Conservation (phyloP, 129 eudicot species). For the Lactuca saligna region DNA sequence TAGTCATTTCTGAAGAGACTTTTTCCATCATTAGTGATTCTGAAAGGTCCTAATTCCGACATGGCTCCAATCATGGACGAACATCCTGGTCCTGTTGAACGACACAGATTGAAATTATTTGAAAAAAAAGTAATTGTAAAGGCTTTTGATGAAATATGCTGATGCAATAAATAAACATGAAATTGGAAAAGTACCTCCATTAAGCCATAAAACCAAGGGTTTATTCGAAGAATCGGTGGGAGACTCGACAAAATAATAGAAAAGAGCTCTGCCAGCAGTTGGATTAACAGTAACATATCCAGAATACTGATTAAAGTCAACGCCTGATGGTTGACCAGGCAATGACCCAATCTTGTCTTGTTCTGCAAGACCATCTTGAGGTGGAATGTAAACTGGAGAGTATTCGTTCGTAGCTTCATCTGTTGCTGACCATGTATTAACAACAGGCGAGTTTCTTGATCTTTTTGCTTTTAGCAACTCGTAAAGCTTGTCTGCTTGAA, state of each 20-base stretch:
- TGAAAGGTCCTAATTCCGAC: slow-evolving; percentile 48
- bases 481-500: slow-evolving; percentile 24
- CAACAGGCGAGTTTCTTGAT: slow-evolving; percentile 16
- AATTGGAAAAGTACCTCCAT: slow-evolving; percentile 30
- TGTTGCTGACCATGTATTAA: not conserved
- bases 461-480: slow-evolving; percentile 22
- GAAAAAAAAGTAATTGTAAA: not conserved
- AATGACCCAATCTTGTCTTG: slow-evolving; percentile 29
- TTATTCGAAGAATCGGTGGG: slow-evolving; percentile 32
- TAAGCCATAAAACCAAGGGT: slow-evolving; percentile 39
- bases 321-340: slow-evolving; percentile 40
- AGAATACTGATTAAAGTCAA: slow-evolving; percentile 31
- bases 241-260: slow-evolving; percentile 43
- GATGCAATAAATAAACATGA: slow-evolving; percentile 2
- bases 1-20: slow-evolving; percentile 36
- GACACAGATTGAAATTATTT: not conserved
- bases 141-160: not conserved
- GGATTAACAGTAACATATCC: slow-evolving; percentile 42
- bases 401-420: slow-evolving; percentile 17
- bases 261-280: slow-evolving; percentile 37
- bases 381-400: slow-evolving; percentile 27
- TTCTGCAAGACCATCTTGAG: slow-evolving; percentile 34
- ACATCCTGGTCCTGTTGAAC: slow-evolving; percentile 35
- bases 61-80: slow-evolving; percentile 46
- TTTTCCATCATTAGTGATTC: slow-evolving; percentile 44